Base-by-base conservation (phyloP, 306 rosid species). In the Echinosophora koreensis region DNA sequence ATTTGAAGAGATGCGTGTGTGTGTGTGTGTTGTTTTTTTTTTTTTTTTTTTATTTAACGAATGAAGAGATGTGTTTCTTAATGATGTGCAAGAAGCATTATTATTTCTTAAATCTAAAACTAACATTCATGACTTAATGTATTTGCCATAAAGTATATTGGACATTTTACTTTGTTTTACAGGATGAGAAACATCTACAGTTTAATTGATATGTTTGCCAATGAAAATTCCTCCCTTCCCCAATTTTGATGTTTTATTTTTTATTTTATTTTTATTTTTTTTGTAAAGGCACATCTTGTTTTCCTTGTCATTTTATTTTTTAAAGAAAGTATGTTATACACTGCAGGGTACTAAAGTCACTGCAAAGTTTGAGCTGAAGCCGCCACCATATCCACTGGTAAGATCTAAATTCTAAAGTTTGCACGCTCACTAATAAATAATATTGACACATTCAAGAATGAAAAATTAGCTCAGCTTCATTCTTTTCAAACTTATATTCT, bases 311-410 rank as follows among this genome's bases (percentile, higher is more conserved):
- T 34, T 2, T 44, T 34, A 12, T 27, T 42, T 15, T 47, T 0
- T 44, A 9, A 44, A 59, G 5, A 69, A 66, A 54, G 59, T 9
- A 61, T 69, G 64, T 71, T 54, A 28, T 27, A 34, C 51, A 5
- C 17, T 51, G 74, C 86, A 92, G 96, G 81, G 69, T 77, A 13
- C 69, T 37, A 60, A 71, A 83, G 85, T 89, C 70, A 79, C 80
- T 71, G 90, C 95, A 27, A 84, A 77, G 67, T 80, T 94, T 73
- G 97, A 92, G 77, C 83, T 92, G 66, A 86, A 85, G 81, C 98
- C 97, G 58, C 98, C 97, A 13, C 97, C 98, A 15, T 94, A 90
- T 85, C 88, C 93, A 4, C 76, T 92, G 89, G 98, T 92, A 88
- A 80, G 75, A 50, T 74, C 71, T 78, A 28, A 54, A 64, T 44